phyloP scores from a whole-genome alignment of 2,329 filamentous ascomycete genomes.

The Pyricularia grisea region DNA sequence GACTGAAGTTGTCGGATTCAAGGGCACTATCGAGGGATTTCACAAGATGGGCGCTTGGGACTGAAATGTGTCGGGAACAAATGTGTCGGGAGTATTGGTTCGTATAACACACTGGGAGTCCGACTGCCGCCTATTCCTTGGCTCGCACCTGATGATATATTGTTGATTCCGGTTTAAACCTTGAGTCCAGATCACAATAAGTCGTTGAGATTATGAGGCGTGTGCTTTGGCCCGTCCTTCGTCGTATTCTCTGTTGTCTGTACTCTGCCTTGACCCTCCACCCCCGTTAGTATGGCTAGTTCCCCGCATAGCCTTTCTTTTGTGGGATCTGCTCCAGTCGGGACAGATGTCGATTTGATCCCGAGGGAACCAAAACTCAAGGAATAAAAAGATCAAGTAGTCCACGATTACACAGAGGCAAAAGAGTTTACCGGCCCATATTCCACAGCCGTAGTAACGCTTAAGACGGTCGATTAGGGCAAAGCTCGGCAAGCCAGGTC shows the following conservation, averaged over 20 bases:
- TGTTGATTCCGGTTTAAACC: not conserved
- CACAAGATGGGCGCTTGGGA: not conserved
- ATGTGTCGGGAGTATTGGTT: not conserved
- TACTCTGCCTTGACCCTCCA: not conserved
- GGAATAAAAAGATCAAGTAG: constrained; percentile 78
- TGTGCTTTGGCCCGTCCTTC: not conserved
- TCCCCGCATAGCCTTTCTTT: not conserved
- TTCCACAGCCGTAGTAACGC: constrained; percentile 93
- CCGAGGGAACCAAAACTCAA: constrained; percentile 81
- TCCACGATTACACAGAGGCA: constrained; percentile 91
- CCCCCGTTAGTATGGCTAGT: not conserved
- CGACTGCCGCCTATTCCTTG: not conserved
- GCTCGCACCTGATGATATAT: not conserved
- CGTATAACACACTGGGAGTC: not conserved
- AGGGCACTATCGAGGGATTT: not conserved
- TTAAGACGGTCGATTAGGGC: constrained; percentile 92
- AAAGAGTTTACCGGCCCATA: constrained; percentile 97
- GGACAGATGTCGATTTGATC: constrained; percentile 80
- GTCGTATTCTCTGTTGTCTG: not conserved
- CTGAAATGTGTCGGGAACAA: not conserved
- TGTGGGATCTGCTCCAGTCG: constrained; percentile 50
- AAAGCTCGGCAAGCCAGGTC: constrained; percentile 67
- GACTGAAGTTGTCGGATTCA: not conserved
- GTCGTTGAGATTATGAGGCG: not conserved
- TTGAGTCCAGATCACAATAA: not conserved